These are phyloP conservation scores for Setaria italica DNA, from an alignment of 202 grass and related monocot species.

Conservation along the genomic window DNA sequence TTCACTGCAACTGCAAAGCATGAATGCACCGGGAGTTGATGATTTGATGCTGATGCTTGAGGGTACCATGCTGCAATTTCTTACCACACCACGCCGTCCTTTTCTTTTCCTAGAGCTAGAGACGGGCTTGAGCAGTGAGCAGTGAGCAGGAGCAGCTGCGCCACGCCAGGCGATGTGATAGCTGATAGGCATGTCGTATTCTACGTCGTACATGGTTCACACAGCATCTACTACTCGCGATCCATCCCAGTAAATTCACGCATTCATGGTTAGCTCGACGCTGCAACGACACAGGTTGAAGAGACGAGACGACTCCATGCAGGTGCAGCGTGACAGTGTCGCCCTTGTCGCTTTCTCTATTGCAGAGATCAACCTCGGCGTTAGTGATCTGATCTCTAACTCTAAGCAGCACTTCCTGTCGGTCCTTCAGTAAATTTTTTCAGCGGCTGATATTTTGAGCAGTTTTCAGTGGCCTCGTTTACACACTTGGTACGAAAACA, in stretches of 20 bases:
- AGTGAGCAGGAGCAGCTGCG: not conserved
- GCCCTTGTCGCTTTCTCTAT: not conserved
- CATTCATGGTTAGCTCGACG: not conserved
- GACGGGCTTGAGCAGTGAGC: not conserved
- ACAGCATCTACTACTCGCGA: not conserved
- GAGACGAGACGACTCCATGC: constrained; percentile 1
- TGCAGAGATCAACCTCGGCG: not conserved
- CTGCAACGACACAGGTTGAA: not conserved
- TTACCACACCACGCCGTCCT: not conserved
- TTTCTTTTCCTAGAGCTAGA: not conserved
- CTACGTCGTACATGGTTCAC: too few relatives aligned
- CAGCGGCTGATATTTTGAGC: not conserved
- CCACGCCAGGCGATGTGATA: not conserved
- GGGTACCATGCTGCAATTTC: not conserved
- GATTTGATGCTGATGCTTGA: not conserved
- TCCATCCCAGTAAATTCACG: not conserved
- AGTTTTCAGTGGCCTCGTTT: not conserved
- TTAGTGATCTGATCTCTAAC: not conserved
- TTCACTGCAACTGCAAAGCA: not conserved
- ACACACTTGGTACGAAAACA: not conserved
- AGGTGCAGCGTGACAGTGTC: not conserved
- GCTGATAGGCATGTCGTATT: not conserved
- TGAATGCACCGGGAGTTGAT: not conserved
- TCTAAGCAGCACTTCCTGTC: not conserved
- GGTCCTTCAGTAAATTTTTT: not conserved